These are phyloP conservation scores for Tylopilus felleus DNA, from an alignment of 768 basidiomycete species.

Conservation along the genomic window DNA sequence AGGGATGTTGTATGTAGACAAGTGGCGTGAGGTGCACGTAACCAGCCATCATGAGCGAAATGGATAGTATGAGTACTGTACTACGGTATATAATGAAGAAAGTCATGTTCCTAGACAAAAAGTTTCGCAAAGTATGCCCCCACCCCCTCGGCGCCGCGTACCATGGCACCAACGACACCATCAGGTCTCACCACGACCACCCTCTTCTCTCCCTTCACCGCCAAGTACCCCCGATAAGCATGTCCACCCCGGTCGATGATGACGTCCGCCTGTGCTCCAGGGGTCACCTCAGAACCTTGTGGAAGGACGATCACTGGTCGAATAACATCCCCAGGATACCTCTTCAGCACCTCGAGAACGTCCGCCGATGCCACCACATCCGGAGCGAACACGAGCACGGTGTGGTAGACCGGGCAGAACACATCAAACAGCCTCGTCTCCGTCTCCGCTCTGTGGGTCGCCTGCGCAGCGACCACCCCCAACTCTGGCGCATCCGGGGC, in stretches of 20 bases:
- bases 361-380: not conserved
- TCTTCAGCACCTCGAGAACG: conserved; percentile 6
- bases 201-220: conserved; percentile 27
- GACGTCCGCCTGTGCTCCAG: conserved; percentile 25
- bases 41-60: too few relatives aligned
- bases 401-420: conserved; percentile 23
- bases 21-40: too few relatives aligned
- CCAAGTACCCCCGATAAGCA: conserved; percentile 39
- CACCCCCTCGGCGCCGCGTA: conserved; percentile 19
- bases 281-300: not conserved
- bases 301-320: conserved; percentile 15
- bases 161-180: conserved; percentile 34
- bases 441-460: too few relatives aligned
- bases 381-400: conserved; percentile 28
- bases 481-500: conserved; percentile 42
- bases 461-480: conserved; percentile 19
- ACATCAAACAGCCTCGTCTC: conserved; percentile 19
- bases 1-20: too few relatives aligned
- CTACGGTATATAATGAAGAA: too few relatives aligned
- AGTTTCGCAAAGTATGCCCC: conserved; percentile 19
- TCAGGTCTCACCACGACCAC: conserved; percentile 43
- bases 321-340: conserved; percentile 4
- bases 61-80: too few relatives aligned
- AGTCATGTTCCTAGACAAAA: too few relatives aligned
- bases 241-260: conserved; percentile 37